These are phyloP conservation scores for Spathaspora boniae DNA, from an alignment of 805 yeast genomes.

Conservation along the genomic window DNA sequence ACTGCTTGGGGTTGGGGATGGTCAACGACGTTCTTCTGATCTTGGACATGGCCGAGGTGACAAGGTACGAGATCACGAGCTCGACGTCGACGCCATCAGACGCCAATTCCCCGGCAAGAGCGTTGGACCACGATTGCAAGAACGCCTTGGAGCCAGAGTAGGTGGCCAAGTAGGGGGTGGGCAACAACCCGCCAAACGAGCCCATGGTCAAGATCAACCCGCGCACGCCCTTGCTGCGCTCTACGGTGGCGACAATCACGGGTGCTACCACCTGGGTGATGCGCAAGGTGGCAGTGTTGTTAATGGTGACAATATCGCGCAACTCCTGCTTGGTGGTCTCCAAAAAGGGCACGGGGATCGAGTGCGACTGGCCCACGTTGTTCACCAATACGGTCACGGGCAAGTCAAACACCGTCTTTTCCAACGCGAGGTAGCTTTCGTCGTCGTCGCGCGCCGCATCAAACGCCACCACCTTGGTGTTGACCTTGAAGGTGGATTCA, in stretches of 20 bases:
- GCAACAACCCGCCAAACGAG: constrained; percentile 91
- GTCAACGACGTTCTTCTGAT: constrained; percentile 68
- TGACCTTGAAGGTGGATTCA: constrained; percentile 52
- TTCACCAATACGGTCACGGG: constrained; percentile 77
- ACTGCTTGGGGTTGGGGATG: constrained; percentile 78
- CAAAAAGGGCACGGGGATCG: constrained; percentile 88
- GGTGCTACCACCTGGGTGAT: constrained; percentile 82
- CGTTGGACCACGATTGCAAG: constrained; percentile 87
- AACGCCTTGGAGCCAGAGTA: constrained; percentile 97
- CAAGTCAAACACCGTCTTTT: constrained; percentile 43
- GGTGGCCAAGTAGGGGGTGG: constrained; percentile 88
- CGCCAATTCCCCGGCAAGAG: constrained; percentile 81
- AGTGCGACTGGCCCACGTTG: constrained; percentile 93
- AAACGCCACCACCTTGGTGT: constrained; percentile 66
- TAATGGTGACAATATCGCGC: constrained; percentile 76
- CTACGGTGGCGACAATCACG: constrained; percentile 53
- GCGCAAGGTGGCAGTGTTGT: constrained; percentile 78
- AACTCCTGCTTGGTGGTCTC: constrained; percentile 77
- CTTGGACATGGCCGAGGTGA: constrained; percentile 94
- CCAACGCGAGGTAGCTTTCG: constrained; percentile 53
- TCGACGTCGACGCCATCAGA: constrained; percentile 77
- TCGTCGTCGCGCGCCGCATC: constrained; percentile 69
- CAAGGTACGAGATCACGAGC: constrained; percentile 80
- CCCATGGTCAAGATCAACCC: constrained; percentile 94
- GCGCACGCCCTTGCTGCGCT: constrained; percentile 35